Percentiles rank a stretch among this genome's conserved stretches.
Conservation (phyloP, 352 stramenopile species). For the Phytophthora agathidicida region DNA sequence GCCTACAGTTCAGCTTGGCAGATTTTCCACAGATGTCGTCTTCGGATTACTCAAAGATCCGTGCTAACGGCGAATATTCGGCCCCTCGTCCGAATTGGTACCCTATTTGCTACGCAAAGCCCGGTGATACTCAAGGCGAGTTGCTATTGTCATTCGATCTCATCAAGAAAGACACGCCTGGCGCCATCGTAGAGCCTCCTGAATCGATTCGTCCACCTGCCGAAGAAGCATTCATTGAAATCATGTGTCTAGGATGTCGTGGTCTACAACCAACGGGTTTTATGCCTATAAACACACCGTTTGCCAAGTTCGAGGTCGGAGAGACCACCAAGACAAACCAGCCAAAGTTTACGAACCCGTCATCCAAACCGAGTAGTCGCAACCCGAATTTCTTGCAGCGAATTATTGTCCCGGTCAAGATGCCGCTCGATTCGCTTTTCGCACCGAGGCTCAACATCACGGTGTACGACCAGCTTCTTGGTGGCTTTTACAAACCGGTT, state of each 20-base stretch:
- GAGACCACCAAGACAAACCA: constrained; percentile 65
- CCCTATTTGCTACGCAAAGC: constrained; percentile 60
- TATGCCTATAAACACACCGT: constrained; percentile 85
- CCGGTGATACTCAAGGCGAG: constrained; percentile 75
- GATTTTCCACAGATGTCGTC: constrained; percentile 69
- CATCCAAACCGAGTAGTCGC: constrained; percentile 72
- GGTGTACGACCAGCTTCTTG: constrained; percentile 85
- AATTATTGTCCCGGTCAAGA: constrained; percentile 80
- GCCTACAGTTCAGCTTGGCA: constrained; percentile 58
- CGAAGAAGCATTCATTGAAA: constrained; percentile 78
- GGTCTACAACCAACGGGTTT: constrained; percentile 81
- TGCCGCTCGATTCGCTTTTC: constrained; percentile 88
- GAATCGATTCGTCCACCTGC: constrained; percentile 62
- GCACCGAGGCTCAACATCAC: constrained; percentile 84
- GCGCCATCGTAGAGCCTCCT: constrained; percentile 60
- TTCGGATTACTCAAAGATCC: constrained; percentile 58
- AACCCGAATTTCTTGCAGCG: constrained; percentile 92
- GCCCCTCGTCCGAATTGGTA: constrained; percentile 76
- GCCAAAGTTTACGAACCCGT: constrained; percentile 74
- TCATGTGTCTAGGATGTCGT: constrained; percentile 81
- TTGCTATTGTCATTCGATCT: constrained; percentile 82
- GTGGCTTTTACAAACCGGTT: constrained; percentile 84
- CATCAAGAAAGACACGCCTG: constrained; percentile 70
- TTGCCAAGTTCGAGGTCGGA: constrained; percentile 86
- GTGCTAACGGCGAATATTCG: constrained; percentile 54